Evolutionary conservation across 495 filamentous ascomycete genomes (phyloP).

Genomic region (Aspergillus diversus): DNA sequence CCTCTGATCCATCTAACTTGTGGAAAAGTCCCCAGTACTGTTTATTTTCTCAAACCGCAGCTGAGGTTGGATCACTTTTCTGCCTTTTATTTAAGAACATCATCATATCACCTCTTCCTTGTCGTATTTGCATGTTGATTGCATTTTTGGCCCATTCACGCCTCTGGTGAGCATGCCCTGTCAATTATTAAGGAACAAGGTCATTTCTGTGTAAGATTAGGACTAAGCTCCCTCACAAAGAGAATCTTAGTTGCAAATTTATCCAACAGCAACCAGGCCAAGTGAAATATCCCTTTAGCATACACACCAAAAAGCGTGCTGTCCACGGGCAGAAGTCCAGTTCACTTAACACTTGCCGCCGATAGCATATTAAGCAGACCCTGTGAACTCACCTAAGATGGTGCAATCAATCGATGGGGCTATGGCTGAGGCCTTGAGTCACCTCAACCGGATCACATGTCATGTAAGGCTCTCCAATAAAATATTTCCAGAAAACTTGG

Average conservation of each 20-base stretch:
- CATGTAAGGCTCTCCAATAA: constrained; percentile 24
- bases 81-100: neutral
- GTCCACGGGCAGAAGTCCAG: neutral
- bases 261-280: neutral
- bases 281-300: neutral
- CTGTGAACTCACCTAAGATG: constrained; percentile 16
- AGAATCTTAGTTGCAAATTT: neutral
- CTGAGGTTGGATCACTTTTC: neutral
- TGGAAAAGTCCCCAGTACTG: neutral
- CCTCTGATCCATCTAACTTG: neutral
- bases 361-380: neutral
- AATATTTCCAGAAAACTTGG: neutral
- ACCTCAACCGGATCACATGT: constrained; percentile 26
- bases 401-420: constrained; percentile 21
- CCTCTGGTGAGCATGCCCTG: neutral
- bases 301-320: neutral
- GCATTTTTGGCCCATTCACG: neutral
- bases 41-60: neutral
- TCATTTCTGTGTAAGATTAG: neutral
- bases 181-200: neutral
- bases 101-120: constrained; percentile 4
- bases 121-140: neutral
- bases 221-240: neutral
- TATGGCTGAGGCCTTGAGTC: constrained; percentile 30
- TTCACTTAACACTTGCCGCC: neutral